phyloP scores from a whole-genome alignment of 306 rosid species.

The Carpinus fangiana region DNA sequence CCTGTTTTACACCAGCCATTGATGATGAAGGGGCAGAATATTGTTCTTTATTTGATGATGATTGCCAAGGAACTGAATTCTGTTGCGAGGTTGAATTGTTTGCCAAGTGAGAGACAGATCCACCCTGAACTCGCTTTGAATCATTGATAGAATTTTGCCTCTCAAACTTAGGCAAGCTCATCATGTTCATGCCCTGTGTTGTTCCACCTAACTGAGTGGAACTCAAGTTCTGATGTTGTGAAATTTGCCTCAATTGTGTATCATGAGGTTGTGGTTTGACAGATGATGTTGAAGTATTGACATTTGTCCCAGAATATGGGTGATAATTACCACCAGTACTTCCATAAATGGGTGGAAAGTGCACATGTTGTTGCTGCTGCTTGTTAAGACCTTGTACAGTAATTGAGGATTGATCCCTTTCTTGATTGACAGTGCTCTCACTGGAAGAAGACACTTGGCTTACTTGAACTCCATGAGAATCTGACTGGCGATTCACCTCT shows the following conservation, averaged over 20 bases:
- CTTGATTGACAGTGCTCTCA: conserved; percentile 54
- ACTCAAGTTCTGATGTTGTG: conserved; percentile 61
- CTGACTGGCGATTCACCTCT: conserved; percentile 51
- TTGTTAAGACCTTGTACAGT: conserved; percentile 61
- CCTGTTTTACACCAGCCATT: conserved; percentile 58
- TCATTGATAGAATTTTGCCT: conserved; percentile 54
- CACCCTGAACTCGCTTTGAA: conserved; percentile 66
- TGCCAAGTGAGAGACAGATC: conserved; percentile 50
- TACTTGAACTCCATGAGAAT: conserved; percentile 50
- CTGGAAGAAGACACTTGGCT: conserved; percentile 57
- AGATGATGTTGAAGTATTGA: conserved; percentile 54
- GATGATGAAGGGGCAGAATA: conserved; percentile 49
- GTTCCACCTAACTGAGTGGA: conserved; percentile 59
- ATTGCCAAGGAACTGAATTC: conserved; percentile 64
- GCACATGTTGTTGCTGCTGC: conserved; percentile 72
- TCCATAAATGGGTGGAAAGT: conserved; percentile 69
- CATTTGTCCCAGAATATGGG: conserved; percentile 59
- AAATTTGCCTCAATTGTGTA: conserved; percentile 63
- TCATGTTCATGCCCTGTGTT: conserved; percentile 43
- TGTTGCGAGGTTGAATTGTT: conserved; percentile 59
- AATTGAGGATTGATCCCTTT: conserved; percentile 57
- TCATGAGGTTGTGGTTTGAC: conserved; percentile 65
- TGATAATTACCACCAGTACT: conserved; percentile 55
- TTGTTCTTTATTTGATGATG: conserved; percentile 61
- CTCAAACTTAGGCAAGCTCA: conserved; percentile 55